A percentile compares a stretch with the other conserved stretches of the same genome.
Conservation (phyloP, 2,329 filamentous ascomycete species). For the Domatiomyces globalis region DNA sequence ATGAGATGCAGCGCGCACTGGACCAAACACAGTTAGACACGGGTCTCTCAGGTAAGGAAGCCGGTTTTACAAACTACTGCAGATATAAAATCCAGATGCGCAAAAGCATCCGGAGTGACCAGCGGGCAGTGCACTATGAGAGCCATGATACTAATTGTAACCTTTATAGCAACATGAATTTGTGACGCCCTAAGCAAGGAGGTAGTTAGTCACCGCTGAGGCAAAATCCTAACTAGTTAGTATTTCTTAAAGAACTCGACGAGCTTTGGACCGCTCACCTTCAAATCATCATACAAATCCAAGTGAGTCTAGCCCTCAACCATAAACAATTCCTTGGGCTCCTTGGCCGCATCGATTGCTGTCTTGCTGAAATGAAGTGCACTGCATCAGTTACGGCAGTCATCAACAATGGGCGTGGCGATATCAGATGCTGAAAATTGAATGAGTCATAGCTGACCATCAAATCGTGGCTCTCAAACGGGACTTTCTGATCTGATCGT, state of each 20-base stretch:
- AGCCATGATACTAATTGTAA: no score
- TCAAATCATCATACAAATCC: slow-evolving; percentile 19
- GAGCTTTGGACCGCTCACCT: slow-evolving; percentile 5
- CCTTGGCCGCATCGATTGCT: slow-evolving; percentile 15
- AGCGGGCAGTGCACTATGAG: no score
- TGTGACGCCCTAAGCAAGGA: no score
- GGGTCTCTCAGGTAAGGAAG: no score
- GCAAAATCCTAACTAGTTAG: not conserved
- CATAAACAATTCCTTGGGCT: slow-evolving; percentile 20
- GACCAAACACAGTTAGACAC: no score
- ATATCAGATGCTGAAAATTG: slow-evolving; percentile 15
- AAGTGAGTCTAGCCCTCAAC: slow-evolving; percentile 17
- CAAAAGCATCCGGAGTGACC: no score
- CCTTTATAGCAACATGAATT: no score
- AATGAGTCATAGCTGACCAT: slow-evolving; percentile 16
- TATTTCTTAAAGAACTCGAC: slow-evolving; percentile 5
- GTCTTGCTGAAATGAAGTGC: slow-evolving; percentile 17
- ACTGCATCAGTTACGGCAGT: slow-evolving; percentile 18
- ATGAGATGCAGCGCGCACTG: no score
- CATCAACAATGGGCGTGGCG: slow-evolving; percentile 20
- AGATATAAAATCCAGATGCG: no score
- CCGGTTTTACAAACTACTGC: no score
- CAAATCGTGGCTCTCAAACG: slow-evolving; percentile 13
- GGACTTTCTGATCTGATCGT: slow-evolving; percentile 8
- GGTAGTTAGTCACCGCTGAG: no score